These are phyloP conservation scores for Nymphaea colorata DNA, from an alignment of 164 flowering plant species.

Conservation along the genomic window DNA sequence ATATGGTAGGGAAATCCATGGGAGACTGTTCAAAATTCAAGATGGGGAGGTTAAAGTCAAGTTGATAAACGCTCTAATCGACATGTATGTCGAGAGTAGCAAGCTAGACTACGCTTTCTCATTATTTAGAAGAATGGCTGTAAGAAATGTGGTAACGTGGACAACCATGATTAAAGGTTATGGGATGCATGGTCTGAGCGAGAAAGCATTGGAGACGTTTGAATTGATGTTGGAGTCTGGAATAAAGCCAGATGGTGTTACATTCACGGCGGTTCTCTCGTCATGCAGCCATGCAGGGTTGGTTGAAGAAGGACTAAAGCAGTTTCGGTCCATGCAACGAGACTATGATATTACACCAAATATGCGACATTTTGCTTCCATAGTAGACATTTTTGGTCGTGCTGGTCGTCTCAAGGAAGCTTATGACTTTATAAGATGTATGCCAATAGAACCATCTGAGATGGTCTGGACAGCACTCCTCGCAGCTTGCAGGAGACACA, in stretches of 20 bases:
- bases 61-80: neutral
- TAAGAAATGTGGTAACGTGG: conserved; percentile 22
- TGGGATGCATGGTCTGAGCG: conserved; percentile 24
- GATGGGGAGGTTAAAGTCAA: neutral
- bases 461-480: conserved; percentile 21
- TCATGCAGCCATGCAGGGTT: conserved; percentile 29
- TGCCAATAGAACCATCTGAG: conserved; percentile 6
- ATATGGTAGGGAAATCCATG: conserved; percentile 1
- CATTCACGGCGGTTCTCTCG: conserved; percentile 24
- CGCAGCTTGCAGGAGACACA: conserved; percentile 31
- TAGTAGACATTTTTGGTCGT: conserved; percentile 30
- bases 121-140: conserved; percentile 13
- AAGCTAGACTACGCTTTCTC: conserved; percentile 12
- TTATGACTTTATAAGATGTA: conserved; percentile 13
- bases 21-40: neutral
- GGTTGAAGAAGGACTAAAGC: conserved; percentile 22
- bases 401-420: conserved; percentile 29
- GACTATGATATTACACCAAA: conserved; percentile 15
- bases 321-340: conserved; percentile 23
- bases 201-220: conserved; percentile 21
- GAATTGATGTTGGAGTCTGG: conserved; percentile 19
- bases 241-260: conserved; percentile 26
- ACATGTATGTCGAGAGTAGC: conserved; percentile 10
- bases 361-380: conserved; percentile 27
- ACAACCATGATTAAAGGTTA: conserved; percentile 28